Conservation (phyloP, 2,329 filamentous ascomycete species). For the Pestalotiopsis sp. region DNA sequence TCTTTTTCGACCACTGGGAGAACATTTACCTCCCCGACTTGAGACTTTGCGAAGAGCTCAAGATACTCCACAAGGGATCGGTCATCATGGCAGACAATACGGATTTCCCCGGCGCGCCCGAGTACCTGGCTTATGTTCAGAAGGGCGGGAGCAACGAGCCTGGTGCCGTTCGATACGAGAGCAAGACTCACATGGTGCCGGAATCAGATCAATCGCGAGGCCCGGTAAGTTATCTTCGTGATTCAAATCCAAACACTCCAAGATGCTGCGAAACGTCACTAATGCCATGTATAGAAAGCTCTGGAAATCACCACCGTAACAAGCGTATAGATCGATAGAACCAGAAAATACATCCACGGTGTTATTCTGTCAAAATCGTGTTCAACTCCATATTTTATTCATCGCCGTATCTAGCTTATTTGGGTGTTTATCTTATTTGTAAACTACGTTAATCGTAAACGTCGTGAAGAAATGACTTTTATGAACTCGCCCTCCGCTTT, state of each 20-base stretch:
- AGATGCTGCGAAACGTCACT: not conserved
- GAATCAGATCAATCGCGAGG: not conserved
- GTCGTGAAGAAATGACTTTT: no score
- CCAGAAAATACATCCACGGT: no score
- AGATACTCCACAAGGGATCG: constrained; percentile 32
- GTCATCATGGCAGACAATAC: constrained; percentile 47
- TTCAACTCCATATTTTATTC: no score
- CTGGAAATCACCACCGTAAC: no score
- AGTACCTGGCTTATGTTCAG: constrained; percentile 43
- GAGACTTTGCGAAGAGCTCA: constrained; percentile 34
- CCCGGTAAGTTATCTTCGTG: not conserved
- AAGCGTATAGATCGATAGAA: no score
- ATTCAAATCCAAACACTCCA: not conserved
- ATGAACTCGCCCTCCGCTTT: no score
- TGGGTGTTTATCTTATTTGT: no score
- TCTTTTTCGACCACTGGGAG: constrained; percentile 33
- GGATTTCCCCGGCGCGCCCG: constrained; percentile 43
- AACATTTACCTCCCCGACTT: constrained; percentile 38
- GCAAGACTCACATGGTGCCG: not conserved
- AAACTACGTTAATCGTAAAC: no score
- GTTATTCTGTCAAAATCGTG: no score
- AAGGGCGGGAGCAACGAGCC: constrained; percentile 23
- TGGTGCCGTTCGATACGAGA: constrained; percentile 27
- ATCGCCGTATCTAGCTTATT: no score
- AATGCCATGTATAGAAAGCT: not conserved